Conservation (phyloP, 768 basidiomycete genomes). For the Tulasnella sp. region DNA sequence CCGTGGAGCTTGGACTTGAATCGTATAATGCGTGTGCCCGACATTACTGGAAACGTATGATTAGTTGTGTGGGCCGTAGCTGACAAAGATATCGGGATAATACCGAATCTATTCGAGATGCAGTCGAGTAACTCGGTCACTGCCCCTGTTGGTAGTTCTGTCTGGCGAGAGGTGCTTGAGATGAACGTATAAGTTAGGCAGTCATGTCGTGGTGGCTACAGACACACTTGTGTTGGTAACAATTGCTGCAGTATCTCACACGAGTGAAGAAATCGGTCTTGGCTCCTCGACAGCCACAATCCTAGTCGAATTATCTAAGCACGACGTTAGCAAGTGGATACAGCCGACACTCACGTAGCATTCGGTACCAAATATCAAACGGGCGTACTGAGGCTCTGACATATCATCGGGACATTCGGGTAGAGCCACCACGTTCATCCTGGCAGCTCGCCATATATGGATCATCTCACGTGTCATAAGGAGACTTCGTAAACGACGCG, state of each 20-base stretch:
- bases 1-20: too few species aligned
- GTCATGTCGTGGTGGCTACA: not conserved
- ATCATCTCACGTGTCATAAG: not conserved
- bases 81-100: not conserved
- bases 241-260: not conserved
- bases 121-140: not conserved
- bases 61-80: too few species aligned
- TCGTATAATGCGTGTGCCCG: too few species aligned
- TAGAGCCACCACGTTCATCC: not conserved
- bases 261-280: not conserved
- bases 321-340: too few species aligned
- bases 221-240: not conserved
- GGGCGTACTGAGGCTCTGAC: slow-evolving; percentile 13
- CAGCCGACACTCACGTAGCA: not conserved
- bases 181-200: not conserved
- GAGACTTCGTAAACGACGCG: slow-evolving; percentile 3
- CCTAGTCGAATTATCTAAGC: not conserved
- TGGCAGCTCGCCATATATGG: slow-evolving; percentile 9
- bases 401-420: slow-evolving; percentile 15
- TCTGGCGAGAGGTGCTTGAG: not conserved
- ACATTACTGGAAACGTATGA: too few species aligned
- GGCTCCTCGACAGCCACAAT: not conserved
- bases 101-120: not conserved
- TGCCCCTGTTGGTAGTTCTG: not conserved
- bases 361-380: slow-evolving; percentile 1